Percentiles rank a stretch among this genome's conserved stretches.
Evolutionary conservation across 257 asterid species (phyloP).

Genomic region (Solanum habrochaites): DNA sequence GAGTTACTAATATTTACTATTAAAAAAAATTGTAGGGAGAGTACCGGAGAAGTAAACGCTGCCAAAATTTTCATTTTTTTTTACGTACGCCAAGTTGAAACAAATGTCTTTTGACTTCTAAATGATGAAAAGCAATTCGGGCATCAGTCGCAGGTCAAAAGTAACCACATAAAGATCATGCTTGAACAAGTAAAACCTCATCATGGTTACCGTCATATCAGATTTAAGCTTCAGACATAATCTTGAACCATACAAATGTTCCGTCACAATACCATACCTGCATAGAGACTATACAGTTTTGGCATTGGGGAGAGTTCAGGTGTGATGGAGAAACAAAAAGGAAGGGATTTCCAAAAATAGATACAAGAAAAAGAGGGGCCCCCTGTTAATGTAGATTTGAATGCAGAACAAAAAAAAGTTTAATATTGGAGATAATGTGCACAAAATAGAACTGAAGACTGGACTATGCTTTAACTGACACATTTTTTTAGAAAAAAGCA

Average conservation of each 20-base stretch:
- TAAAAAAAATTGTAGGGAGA: background rate
- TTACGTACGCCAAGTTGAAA: background rate
- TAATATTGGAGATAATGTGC: background rate
- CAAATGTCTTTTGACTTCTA: background rate
- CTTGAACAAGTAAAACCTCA: background rate
- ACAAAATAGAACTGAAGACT: background rate
- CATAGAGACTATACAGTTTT: conserved; percentile 62
- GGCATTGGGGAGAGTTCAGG: too few species aligned
- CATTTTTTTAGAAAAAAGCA: background rate
- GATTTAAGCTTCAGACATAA: background rate
- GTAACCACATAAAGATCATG: background rate
- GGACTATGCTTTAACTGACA: background rate
- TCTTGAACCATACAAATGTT: background rate
- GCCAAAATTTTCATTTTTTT: background rate
- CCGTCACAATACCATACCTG: conserved; percentile 31
- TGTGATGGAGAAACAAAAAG: too few species aligned
- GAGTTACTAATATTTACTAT: background rate
- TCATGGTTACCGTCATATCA: background rate
- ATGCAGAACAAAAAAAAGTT: background rate
- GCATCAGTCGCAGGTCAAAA: background rate
- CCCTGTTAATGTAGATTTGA: conserved; percentile 30
- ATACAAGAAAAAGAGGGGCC: conserved; percentile 62
- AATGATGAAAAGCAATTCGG: background rate
- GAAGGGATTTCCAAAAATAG: too few species aligned
- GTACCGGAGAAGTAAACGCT: background rate